phyloP scores from a whole-genome alignment of 768 basidiomycete species.

The Termitomyces sp. region DNA sequence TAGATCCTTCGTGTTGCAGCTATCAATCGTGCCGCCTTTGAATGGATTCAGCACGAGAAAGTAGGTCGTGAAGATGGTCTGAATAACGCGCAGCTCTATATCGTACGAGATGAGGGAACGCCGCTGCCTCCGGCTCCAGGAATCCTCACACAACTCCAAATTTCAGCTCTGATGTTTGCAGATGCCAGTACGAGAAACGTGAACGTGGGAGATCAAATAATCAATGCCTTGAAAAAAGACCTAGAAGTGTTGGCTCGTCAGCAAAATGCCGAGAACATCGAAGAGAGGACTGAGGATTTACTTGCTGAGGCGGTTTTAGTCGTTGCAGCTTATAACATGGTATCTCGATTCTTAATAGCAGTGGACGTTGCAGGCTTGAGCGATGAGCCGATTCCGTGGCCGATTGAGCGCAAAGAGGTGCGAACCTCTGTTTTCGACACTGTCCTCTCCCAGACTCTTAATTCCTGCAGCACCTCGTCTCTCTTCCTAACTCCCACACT shows the following conservation, averaged over 20 bases:
- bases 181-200: constrained; percentile 54
- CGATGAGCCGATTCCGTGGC: constrained; percentile 46
- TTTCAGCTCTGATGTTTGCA: constrained; percentile 52
- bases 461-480: constrained; percentile 34
- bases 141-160: constrained; percentile 44
- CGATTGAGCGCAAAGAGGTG: constrained; percentile 43
- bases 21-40: constrained; percentile 46
- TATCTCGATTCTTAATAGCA: constrained; percentile 61
- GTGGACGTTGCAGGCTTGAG: constrained; percentile 57
- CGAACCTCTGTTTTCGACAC: neutral
- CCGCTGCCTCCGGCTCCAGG: constrained; percentile 36
- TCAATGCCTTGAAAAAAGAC: constrained; percentile 36
- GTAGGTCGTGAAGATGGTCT: constrained; percentile 50
- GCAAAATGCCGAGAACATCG: constrained; percentile 21
- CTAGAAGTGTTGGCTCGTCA: constrained; percentile 25
- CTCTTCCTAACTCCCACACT: constrained; percentile 29
- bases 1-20: constrained; percentile 52
- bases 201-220: constrained; percentile 39
- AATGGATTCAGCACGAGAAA: constrained; percentile 57
- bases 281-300: constrained; percentile 36
- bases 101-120: constrained; percentile 47
- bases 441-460: neutral
- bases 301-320: constrained; percentile 55
- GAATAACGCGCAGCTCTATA: constrained; percentile 49
- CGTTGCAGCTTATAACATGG: constrained; percentile 63